phyloP scores from a whole-genome alignment of 306 rosid genomes.

The Delonix regia region DNA sequence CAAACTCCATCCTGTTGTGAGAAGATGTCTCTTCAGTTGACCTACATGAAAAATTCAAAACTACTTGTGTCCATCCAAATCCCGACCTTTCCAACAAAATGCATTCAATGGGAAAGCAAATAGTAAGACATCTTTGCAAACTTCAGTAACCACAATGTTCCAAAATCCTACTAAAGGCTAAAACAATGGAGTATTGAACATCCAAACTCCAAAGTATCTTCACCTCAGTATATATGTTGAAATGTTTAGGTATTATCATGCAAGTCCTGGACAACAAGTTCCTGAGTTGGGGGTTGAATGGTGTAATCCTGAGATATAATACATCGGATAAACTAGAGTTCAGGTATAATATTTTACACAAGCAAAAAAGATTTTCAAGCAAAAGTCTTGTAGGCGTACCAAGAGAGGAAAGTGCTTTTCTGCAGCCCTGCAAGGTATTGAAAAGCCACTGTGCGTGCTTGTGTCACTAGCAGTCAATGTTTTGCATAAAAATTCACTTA shows the following conservation, averaged over 20 bases:
- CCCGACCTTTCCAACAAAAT: background rate
- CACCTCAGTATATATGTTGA: conserved; percentile 83
- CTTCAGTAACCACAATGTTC: conserved; percentile 20
- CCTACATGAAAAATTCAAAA: conserved; percentile 49
- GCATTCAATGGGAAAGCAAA: background rate
- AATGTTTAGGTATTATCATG: conserved; percentile 79
- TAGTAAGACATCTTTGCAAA: no score
- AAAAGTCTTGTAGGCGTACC: conserved; percentile 48
- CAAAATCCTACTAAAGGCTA: background rate
- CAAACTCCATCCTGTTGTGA: conserved; percentile 95
- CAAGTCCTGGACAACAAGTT: conserved; percentile 77
- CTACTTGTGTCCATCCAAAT: background rate
- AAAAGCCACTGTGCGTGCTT: conserved; percentile 86
- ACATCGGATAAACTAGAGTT: conserved; percentile 3
- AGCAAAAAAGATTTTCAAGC: background rate
- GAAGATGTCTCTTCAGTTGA: conserved; percentile 97
- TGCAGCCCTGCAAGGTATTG: conserved; percentile 91
- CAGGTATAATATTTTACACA: background rate
- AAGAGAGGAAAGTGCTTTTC: conserved; percentile 78
- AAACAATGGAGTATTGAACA: conserved; percentile 2
- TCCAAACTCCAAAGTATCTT: conserved; percentile 39
- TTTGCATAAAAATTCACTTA: conserved; percentile 83
- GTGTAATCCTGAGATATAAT: conserved; percentile 60
- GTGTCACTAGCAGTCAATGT: conserved; percentile 90
- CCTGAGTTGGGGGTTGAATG: conserved; percentile 79